Evolutionary conservation across 2,329 filamentous ascomycete species (phyloP), one percentile per base, ranked within the genome.

Genomic region (Trichoderma hamatum): DNA sequence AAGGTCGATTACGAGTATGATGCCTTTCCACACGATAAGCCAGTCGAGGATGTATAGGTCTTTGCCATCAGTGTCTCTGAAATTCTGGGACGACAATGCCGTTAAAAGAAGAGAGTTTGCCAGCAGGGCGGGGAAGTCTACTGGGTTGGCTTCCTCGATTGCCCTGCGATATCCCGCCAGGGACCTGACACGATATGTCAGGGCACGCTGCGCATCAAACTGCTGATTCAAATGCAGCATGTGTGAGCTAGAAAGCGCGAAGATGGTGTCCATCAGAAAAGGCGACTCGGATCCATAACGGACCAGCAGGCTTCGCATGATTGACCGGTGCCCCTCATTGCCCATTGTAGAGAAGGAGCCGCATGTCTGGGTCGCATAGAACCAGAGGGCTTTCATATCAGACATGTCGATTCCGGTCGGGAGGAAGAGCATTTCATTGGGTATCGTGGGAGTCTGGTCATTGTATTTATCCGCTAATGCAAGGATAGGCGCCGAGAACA

Each of bases 371-470:
- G 78, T 79, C 14, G 83, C 84, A 73, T 86, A 88, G 73, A 86
- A 85, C 85, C 85, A 88, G 7, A 88, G 73, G 51, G 88, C 80
- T 71, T 81, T 83, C 83, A 88, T 84, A 70, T 88, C 85, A 30
- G 78, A 72, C 36, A 79, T 77, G 51, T 81, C 76, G 63, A 80
- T 74, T 14, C 75, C 75, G 1, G 70, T 69, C 1, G 82, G 75
- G 11, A 71, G 81, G 71, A 74, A 76, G 58, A 78, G 70, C 11
- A 77, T 75, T 55, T 77, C 73, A 24, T 71, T 59, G 43, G 74
- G 66, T 43, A 76, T 65, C 39, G 43, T n/a, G 13, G 55, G 1
- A 26, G 66, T 13, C 32, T 49, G 55, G n/a, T 3, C 21, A 10
- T 16, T 32, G 39, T 43, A 11, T 13, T n/a, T 62, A 5, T 52